These are phyloP conservation scores for Cercospora sojina DNA, from an alignment of 2,329 filamentous ascomycete species.

Conservation along the genomic window DNA sequence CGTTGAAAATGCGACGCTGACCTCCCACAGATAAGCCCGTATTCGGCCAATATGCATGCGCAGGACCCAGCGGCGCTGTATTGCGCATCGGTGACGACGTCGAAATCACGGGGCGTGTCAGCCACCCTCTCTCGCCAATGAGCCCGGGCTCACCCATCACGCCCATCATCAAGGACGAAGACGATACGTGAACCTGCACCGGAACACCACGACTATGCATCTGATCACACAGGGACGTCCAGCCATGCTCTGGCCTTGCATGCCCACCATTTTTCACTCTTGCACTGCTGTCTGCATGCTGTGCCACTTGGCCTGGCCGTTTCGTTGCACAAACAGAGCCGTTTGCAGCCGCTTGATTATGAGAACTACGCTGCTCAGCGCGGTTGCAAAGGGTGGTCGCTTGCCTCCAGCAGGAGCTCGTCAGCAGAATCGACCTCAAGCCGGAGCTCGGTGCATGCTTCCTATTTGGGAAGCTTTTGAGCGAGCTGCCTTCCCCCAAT, in stretches of 20 bases:
- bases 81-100: conserved; percentile 38
- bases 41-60: conserved; percentile 40
- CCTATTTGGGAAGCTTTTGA: neutral
- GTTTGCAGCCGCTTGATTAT: neutral
- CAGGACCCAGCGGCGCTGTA: conserved; percentile 37
- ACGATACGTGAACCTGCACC: conserved; percentile 1
- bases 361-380: neutral
- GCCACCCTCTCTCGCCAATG: conserved; percentile 34
- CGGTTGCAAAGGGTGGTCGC: neutral
- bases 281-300: neutral
- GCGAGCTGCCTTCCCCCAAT: neutral
- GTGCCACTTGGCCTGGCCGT: neutral
- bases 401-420: neutral
- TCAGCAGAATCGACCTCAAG: neutral
- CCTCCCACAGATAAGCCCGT: conserved; percentile 34
- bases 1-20: conserved; percentile 5
- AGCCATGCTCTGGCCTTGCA: neutral
- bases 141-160: conserved; percentile 42
- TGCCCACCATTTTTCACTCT: neutral
- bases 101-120: conserved; percentile 31
- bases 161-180: conserved; percentile 13
- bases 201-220: neutral
- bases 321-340: neutral
- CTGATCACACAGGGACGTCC: neutral
- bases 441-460: neutral